These are phyloP conservation scores for Aspergillus indologenus DNA, from an alignment of 495 filamentous ascomycete species.

Conservation along the genomic window DNA sequence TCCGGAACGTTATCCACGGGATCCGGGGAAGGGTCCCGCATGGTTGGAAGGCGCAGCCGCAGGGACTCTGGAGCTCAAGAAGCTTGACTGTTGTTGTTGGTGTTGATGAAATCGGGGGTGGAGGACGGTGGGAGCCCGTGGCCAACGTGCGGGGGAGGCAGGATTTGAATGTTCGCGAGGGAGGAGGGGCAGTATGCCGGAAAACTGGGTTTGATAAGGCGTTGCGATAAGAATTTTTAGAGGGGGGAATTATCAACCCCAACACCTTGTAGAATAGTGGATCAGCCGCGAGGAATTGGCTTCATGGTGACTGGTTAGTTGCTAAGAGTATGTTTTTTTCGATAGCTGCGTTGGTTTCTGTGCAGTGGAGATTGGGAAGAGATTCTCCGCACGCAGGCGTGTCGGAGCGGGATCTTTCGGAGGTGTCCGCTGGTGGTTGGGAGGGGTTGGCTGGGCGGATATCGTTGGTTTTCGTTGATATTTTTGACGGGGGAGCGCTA, in stretches of 20 bases:
- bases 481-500: too few relatives aligned
- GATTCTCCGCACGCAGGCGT: not conserved
- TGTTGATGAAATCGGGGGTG: not conserved
- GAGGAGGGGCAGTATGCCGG: not conserved
- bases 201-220: not conserved
- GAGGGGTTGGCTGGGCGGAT: too few relatives aligned
- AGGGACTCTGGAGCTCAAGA: not conserved
- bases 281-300: too few relatives aligned
- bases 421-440: not conserved
- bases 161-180: not conserved
- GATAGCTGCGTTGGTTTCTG: too few relatives aligned
- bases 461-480: too few relatives aligned
- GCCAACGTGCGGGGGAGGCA: not conserved
- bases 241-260: too few relatives aligned
- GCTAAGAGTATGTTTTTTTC: too few relatives aligned
- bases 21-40: slow-evolving; percentile 16
- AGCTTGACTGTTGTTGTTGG: not conserved
- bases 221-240: too few relatives aligned
- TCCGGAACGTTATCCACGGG: not conserved
- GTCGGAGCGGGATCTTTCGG: not conserved
- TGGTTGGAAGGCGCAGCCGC: not conserved
- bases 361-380: too few relatives aligned
- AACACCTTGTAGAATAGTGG: too few relatives aligned
- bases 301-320: too few relatives aligned
- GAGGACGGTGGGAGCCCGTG: not conserved